Percentiles rank a stretch among this genome's conserved stretches.
phyloP scores from a whole-genome alignment of 2,329 filamentous ascomycete species.

The Cordyceps farinosa region DNA sequence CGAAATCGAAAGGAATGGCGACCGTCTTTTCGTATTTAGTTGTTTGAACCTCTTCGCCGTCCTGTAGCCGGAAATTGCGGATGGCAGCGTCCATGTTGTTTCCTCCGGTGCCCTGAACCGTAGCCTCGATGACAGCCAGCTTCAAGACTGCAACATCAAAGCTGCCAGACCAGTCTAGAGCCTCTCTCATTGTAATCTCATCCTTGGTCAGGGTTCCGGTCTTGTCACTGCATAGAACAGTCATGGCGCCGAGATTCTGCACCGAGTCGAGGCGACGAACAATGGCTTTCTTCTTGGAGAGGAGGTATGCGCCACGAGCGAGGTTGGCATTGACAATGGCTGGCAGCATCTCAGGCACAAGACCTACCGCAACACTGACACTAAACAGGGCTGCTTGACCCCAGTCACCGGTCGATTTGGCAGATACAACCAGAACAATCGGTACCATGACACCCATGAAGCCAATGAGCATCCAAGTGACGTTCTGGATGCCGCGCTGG shows the following conservation, averaged over 20 bases:
- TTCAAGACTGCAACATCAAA: constrained; percentile 24
- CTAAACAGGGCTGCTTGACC: constrained; percentile 27
- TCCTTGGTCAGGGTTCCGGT: constrained; percentile 31
- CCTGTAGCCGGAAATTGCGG: constrained; percentile 16
- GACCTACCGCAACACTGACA: constrained; percentile 29
- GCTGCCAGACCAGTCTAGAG: constrained; percentile 22
- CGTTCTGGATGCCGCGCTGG: constrained; percentile 28
- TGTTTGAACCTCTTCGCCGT: constrained; percentile 20
- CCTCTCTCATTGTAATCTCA: constrained; percentile 27
- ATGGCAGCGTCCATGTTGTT: constrained; percentile 30
- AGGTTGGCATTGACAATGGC: constrained; percentile 30
- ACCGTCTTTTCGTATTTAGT: constrained; percentile 24
- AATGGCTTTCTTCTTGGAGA: constrained; percentile 35
- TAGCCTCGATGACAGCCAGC: constrained; percentile 27
- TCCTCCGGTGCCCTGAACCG: constrained; percentile 26
- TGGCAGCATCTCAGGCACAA: constrained; percentile 30
- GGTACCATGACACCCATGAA: constrained; percentile 31
- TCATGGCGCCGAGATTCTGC: constrained; percentile 30
- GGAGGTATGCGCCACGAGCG: constrained; percentile 26
- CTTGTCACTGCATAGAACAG: constrained; percentile 31
- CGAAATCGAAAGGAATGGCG: constrained; percentile 28
- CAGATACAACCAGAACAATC: constrained; percentile 26
- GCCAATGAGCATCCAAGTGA: constrained; percentile 29
- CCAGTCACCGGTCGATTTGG: constrained; percentile 27
- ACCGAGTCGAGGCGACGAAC: constrained; percentile 32